Conservation (phyloP, 306 rosid species). For the Malus asiatica region DNA sequence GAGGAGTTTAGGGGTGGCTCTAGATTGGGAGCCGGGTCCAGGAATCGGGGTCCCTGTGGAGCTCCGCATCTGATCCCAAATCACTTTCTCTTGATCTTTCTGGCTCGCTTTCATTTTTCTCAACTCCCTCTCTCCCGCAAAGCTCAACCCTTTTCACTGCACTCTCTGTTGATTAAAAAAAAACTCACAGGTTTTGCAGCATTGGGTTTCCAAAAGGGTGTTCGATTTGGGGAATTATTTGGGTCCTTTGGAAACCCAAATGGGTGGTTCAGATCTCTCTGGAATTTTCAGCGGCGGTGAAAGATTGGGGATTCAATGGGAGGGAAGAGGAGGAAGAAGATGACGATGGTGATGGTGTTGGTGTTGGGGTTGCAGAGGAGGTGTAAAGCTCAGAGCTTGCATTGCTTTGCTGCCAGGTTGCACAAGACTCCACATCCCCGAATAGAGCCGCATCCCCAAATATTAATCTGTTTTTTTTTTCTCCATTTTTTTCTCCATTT, state of each 20-base stretch:
- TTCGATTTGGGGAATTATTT: neutral
- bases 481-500: no score
- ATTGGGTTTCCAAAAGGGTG: neutral
- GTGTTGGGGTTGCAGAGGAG: neutral
- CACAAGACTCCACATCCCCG: neutral
- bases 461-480: neutral
- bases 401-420: slow-evolving; percentile 24
- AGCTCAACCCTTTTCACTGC: neutral
- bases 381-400: slow-evolving; percentile 18
- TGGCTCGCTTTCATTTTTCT: slow-evolving; percentile 47
- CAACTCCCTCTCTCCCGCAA: neutral
- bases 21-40: slow-evolving; percentile 22
- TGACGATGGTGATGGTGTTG: neutral
- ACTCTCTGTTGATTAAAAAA: neutral
- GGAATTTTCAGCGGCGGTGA: neutral
- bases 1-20: slow-evolving; percentile 44
- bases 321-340: neutral
- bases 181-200: neutral
- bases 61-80: slow-evolving; percentile 56
- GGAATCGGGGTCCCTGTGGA: slow-evolving; percentile 36
- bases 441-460: neutral
- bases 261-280: neutral
- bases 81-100: slow-evolving; percentile 53
- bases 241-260: neutral
- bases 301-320: neutral